Percentiles rank a stretch among this genome's conserved stretches.
Evolutionary conservation across 371 early-diverging fungal species (phyloP).

Genomic region (Synchytrium microbalum): DNA sequence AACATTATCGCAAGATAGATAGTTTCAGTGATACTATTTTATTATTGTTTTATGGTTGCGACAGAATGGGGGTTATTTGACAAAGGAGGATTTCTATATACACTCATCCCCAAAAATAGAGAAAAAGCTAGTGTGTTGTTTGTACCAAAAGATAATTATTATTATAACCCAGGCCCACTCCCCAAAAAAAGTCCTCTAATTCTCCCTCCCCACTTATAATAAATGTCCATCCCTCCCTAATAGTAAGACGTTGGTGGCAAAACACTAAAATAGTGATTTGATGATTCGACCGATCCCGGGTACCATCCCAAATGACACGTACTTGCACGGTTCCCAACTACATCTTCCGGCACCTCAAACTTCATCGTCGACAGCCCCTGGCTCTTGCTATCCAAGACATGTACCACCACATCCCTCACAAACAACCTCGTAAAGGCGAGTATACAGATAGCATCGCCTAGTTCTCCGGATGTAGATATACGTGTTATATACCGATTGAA

Average conservation of each 20-base stretch:
- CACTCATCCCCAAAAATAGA: no score
- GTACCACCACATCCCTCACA: constrained; percentile 5
- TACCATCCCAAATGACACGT: constrained; percentile 14
- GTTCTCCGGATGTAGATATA: constrained; percentile 8
- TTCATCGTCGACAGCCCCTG: neutral
- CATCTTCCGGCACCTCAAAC: neutral
- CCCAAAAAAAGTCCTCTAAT: no score
- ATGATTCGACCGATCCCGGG: constrained; percentile 3
- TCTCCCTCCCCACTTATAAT: no score
- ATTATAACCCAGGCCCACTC: no score
- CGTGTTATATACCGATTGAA: constrained; percentile 4
- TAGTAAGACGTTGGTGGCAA: constrained; percentile 6
- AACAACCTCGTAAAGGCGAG: constrained; percentile 9
- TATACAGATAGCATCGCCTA: constrained; percentile 15
- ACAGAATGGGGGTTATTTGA: no score
- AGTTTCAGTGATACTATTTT: no score
- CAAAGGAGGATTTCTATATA: no score
- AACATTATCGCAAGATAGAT: no score
- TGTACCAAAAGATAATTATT: no score
- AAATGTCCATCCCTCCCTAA: no score
- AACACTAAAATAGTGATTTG: constrained; percentile 12
- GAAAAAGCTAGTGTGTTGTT: no score
- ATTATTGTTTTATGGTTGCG: no score
- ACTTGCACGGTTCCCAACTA: neutral
- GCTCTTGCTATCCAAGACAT: constrained; percentile 4